These are phyloP conservation scores for Thuidium tamariscinum DNA, from an alignment of 225 moss, liverwort and hornwort genomes.

Conservation along the genomic window DNA sequence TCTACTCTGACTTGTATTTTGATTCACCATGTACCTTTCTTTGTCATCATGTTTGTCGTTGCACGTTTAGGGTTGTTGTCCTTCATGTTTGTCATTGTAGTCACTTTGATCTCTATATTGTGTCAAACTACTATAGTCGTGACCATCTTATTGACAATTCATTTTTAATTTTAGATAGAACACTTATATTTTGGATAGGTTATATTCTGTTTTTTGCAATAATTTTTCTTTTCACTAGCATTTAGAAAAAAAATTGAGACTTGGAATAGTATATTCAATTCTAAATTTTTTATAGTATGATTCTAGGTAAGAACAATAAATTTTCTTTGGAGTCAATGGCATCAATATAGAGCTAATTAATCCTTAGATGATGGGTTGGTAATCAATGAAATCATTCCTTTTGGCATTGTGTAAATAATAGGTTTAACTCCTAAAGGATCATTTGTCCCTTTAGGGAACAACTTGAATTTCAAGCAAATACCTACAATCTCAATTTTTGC, in stretches of 20 bases:
- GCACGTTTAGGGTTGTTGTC: accelerated
- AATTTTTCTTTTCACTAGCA: not conserved
- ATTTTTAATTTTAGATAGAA: not conserved
- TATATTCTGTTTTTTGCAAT: not conserved
- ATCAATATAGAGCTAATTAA: no score
- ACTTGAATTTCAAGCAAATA: no score
- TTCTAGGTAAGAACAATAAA: not conserved
- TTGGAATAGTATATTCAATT: not conserved
- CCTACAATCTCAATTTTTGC: no score
- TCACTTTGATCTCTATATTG: accelerated
- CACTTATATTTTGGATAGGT: accelerated
- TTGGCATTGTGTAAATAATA: no score
- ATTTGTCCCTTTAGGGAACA: no score
- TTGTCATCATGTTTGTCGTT: accelerated
- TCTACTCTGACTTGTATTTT: no score
- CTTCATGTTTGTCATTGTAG: accelerated
- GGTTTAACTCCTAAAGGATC: no score
- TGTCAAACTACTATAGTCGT: accelerated
- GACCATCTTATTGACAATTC: accelerated
- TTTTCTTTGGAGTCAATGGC: not conserved
- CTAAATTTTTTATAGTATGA: accelerated
- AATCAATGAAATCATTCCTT: no score
- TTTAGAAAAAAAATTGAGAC: accelerated
- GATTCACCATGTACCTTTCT: no score
- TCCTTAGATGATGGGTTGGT: no score